phyloP scores from a whole-genome alignment of 225 moss, liverwort and hornwort genomes.

The Thuidium tamariscinum region DNA sequence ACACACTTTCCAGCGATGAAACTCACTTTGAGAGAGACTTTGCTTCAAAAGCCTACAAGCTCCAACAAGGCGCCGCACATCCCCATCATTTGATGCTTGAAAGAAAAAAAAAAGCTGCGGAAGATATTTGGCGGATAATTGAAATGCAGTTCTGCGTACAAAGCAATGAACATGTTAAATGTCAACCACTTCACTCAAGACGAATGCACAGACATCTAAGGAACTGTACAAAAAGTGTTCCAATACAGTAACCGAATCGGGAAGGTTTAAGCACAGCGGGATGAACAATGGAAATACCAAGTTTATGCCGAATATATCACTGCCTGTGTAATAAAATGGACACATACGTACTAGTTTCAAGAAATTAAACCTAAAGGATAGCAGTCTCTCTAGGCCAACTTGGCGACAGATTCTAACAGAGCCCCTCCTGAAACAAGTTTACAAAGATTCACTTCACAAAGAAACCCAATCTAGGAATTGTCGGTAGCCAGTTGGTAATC shows the following conservation, averaged over 20 bases:
- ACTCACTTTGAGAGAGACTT: slow-evolving; percentile 52
- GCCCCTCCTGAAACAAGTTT: neutral
- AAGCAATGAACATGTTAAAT: neutral
- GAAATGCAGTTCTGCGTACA: slow-evolving; percentile 59
- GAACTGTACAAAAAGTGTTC: neutral
- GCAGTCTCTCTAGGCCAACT: neutral
- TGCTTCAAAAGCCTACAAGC: slow-evolving; percentile 74
- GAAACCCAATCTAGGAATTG: neutral
- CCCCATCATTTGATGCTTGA: slow-evolving; percentile 58
- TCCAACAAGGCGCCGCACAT: slow-evolving; percentile 67
- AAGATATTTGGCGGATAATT: slow-evolving; percentile 68
- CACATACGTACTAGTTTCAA: neutral
- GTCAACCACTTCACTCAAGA: neutral
- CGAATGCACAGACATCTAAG: neutral
- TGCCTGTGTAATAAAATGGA: neutral
- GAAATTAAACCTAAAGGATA: neutral
- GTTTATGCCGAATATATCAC: neutral
- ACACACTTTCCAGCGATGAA: neutral
- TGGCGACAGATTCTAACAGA: neutral
- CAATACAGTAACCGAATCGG: neutral
- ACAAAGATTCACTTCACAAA: neutral
- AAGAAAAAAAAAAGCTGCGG: slow-evolving; percentile 90
- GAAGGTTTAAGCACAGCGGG: neutral
- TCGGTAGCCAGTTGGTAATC: neutral
- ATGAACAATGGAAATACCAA: neutral